phyloP scores from a whole-genome alignment of 2,329 filamentous ascomycete species.

The Endocalyx cinctus region DNA sequence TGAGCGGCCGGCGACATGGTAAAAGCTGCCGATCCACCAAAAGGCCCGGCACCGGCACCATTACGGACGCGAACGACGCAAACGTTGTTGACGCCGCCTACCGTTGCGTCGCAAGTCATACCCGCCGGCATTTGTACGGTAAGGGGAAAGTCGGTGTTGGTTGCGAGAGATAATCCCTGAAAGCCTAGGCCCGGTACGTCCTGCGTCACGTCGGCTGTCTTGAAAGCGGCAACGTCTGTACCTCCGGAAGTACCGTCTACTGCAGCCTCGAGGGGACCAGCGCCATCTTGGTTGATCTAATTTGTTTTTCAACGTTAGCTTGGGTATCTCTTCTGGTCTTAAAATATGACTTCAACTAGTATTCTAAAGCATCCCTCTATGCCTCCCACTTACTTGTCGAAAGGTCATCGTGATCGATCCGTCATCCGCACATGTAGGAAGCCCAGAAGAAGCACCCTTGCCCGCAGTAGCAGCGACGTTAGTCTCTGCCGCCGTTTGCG shows the following conservation, averaged over 20 bases:
- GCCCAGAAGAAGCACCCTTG: constrained; percentile 45
- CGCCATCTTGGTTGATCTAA: constrained; percentile 69
- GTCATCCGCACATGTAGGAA: constrained; percentile 58
- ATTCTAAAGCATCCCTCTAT: too few relatives aligned
- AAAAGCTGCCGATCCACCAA: constrained; percentile 63
- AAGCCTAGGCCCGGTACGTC: constrained; percentile 57
- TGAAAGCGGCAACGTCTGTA: constrained; percentile 55
- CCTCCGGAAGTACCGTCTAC: constrained; percentile 62
- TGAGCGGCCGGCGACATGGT: constrained; percentile 53
- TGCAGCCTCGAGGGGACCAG: constrained; percentile 56
- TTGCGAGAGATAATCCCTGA: constrained; percentile 53
- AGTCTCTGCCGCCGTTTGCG: constrained; percentile 36
- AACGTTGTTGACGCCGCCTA: constrained; percentile 55
- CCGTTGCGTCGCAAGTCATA: constrained; percentile 60
- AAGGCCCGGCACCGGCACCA: constrained; percentile 56
- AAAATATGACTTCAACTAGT: too few relatives aligned
- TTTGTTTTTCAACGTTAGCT: too few relatives aligned
- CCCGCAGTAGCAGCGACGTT: constrained; percentile 52
- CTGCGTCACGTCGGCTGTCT: constrained; percentile 52
- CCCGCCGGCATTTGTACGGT: constrained; percentile 61
- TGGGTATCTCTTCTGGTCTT: too few relatives aligned
- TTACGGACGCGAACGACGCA: constrained; percentile 64
- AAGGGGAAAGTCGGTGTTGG: constrained; percentile 60
- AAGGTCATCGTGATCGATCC: constrained; percentile 60
- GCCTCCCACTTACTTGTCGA: too few relatives aligned